Evolutionary conservation across 371 early-diverging fungal species (phyloP), one percentile per base, ranked within the genome.

Genomic region (Syncephalastrum racemosum): DNA sequence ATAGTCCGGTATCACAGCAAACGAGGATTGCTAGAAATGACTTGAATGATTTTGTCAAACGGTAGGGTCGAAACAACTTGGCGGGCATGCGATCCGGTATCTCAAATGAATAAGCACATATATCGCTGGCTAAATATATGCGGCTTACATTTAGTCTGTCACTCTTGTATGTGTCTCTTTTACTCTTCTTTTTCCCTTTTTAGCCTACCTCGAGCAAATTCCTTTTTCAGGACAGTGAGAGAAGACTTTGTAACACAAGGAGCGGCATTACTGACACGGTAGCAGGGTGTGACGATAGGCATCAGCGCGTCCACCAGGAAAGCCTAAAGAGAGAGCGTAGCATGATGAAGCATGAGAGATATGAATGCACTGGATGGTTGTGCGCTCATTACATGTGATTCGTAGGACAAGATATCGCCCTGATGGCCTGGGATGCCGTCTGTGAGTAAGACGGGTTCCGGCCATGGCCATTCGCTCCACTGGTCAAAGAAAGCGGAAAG

Each of bases 211-310:
- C 77, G 67, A 36, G 59, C 47, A 8, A 77, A 58, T 42, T 77
- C 77, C 43, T 58, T 23, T 4, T 47, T 56, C 18, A 77, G 54
- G 0, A 71, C 58, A 8, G 59, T 60, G 1, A 63, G 41, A 0
- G 73, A 73, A 0, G 71, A 68, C 25, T 55, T 59, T 1, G 65
- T 77, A 4, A 71, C 73, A 47, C 60, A 61, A 7, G 69, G 67
- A 12, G 73, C 59, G 0, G 64, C 63, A 47, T 54, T 68, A 12
- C 51, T 44, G 1, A 71, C 71, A 6, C 70, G 73, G 27, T 73
- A 71, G 45, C 77, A 77, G 1, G 77, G 77, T 23, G 77, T 63
- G 2, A 77, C 58, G 25, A 77, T 73, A 1, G 77, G 70, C 71
- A 77, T 73, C 4, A 63, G 24, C 3, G 73, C 67, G 10, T 63